A percentile compares a stretch with the other conserved stretches of the same genome.
Evolutionary conservation across 2,329 filamentous ascomycete genomes (phyloP).

Genomic region (Drechslerella dactyloides): DNA sequence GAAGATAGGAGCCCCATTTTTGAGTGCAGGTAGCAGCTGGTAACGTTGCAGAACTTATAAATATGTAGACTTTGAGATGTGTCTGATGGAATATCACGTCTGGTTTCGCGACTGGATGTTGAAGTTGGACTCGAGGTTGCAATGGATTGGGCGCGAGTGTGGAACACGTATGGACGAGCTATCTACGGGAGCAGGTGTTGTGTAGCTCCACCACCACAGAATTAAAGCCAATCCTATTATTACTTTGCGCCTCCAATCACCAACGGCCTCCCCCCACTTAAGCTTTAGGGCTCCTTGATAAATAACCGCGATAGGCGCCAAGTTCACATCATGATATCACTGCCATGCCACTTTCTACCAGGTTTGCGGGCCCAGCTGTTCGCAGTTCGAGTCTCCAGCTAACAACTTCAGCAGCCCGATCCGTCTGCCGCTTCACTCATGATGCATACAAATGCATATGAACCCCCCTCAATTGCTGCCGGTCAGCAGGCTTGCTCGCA

Average conservation of each 20-base stretch:
- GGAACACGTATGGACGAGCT: not conserved
- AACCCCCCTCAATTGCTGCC: not conserved
- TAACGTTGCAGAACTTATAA: not conserved
- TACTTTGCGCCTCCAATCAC: not conserved
- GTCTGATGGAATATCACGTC: not conserved
- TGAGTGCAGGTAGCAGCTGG: slow-evolving; percentile 3
- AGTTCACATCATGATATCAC: not conserved
- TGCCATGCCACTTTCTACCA: not conserved
- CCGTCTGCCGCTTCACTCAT: too few species aligned
- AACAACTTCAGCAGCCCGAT: too few species aligned
- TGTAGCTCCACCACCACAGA: too few species aligned
- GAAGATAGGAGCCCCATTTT: slow-evolving; percentile 43
- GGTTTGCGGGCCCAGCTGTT: not conserved
- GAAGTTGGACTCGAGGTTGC: slow-evolving; percentile 1
- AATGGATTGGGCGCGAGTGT: too few species aligned
- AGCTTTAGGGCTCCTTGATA: not conserved
- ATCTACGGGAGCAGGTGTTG: too few species aligned
- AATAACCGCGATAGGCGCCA: slow-evolving; percentile 32
- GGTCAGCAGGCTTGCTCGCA: slow-evolving; percentile 4
- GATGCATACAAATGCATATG: not conserved
- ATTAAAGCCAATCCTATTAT: too few species aligned
- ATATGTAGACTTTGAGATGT: not conserved
- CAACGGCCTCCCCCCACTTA: not conserved
- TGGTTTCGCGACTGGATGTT: too few species aligned
- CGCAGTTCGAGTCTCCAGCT: too few species aligned